Base-by-base conservation (phyloP, 1,139 yeast species). In the Saccharomyces pastorianus region DNA sequence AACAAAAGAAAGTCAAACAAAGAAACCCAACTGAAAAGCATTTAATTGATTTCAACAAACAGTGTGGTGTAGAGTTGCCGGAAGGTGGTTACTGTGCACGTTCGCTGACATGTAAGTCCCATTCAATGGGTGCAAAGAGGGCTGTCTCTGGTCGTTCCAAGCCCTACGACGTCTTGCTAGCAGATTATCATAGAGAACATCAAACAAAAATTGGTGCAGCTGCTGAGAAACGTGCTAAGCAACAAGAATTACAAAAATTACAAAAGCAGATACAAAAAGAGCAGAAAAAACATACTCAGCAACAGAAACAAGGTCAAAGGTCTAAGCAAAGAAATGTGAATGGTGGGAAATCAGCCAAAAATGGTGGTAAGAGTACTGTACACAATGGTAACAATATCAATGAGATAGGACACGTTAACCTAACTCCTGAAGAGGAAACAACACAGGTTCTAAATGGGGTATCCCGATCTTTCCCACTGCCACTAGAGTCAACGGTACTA, bases 91-190 rank as follows among this genome's bases (percentile, higher is more conserved):
- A 83, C 64, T 93, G 99, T 76, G 96, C 97, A 6, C 79, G 99
- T 54, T 89, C 97, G 0, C 76, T 93, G 58, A 93, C 99, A 0
- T 93, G 99, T 77, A 93, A 93, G 68, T 90, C 98, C 0, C 99
- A 93, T 71, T 88, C 97, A 0, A 91, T 93, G 97, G 97, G 97
- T 28, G 96, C 97, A 26, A 93, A 93, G 65, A 80, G 99, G 63
- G 93, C 96, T 1, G 99, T 93, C 26, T 83, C 83, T 31, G 99
- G 99, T 6, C 79, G 99, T 63, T 83, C 95, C 52, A 91, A 95
- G 7, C 91, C 97, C 0, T 93, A 90, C 70, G 99, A 93, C 71
- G 84, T 84, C 27, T 75, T 93, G 53, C 75, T 93, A 56, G 91
- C 93, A 47, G 93, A 88, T 48, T 91, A 93, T 68, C 99, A 93